Evolutionary conservation across 2,329 filamentous ascomycete genomes (phyloP).

Genomic region (Beauveria brongniartii): DNA sequence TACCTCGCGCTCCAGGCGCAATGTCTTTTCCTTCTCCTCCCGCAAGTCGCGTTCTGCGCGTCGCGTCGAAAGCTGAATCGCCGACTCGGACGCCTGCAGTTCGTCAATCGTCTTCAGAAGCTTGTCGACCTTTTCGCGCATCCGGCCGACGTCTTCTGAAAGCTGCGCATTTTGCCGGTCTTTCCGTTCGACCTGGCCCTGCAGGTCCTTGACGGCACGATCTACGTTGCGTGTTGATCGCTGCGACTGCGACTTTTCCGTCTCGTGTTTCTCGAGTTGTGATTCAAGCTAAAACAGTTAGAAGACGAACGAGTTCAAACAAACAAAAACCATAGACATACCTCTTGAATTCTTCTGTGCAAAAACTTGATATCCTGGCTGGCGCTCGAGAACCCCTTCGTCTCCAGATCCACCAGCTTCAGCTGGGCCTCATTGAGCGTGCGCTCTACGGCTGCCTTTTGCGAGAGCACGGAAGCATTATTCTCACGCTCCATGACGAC

Average conservation of each 20-base stretch:
- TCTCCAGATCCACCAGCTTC: conserved; percentile 85
- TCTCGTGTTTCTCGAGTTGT: conserved; percentile 76
- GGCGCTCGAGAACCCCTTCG: conserved; percentile 89
- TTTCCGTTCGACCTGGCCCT: conserved; percentile 84
- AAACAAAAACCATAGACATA: conserved; percentile 12
- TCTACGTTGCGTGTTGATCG: conserved; percentile 88
- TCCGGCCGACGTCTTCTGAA: conserved; percentile 73
- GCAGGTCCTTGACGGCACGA: conserved; percentile 86
- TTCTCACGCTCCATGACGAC: conserved; percentile 78
- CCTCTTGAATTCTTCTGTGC: conserved; percentile 90
- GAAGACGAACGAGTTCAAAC: neutral
- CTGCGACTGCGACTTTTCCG: conserved; percentile 68
- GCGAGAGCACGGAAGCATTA: conserved; percentile 73
- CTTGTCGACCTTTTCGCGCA: conserved; percentile 85
- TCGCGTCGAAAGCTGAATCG: conserved; percentile 70
- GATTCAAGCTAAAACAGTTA: conserved; percentile 61
- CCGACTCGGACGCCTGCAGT: conserved; percentile 78
- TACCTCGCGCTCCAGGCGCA: conserved; percentile 79
- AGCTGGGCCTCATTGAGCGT: conserved; percentile 84
- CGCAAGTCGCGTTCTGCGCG: conserved; percentile 84
- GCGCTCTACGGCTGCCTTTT: conserved; percentile 86
- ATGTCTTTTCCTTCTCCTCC: conserved; percentile 75
- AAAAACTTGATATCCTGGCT: conserved; percentile 94
- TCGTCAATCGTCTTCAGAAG: conserved; percentile 89
- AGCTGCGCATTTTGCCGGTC: conserved; percentile 80